Percentiles rank a stretch among this genome's conserved stretches.
Conservation (phyloP, 768 basidiomycete genomes). For the Pisolithus albus region DNA sequence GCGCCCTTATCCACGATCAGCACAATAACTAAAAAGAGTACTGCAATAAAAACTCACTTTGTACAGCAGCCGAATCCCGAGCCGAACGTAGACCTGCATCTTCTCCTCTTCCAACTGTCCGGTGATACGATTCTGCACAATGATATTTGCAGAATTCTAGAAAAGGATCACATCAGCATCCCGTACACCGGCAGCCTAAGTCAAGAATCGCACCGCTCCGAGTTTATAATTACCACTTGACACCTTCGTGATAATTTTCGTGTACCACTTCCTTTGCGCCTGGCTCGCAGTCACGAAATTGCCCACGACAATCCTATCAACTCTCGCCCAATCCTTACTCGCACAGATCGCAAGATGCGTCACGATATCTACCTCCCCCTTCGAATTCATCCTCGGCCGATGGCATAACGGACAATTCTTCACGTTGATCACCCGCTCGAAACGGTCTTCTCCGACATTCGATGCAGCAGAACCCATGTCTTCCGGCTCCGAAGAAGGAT, state of each 20-base stretch:
- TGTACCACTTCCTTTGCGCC: constrained; percentile 97
- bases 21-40: not conserved
- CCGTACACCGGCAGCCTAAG: not conserved
- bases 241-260: constrained; percentile 81
- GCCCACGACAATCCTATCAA: constrained; percentile 85
- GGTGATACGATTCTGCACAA: constrained; percentile 89
- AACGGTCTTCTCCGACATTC: constrained; percentile 27
- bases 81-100: constrained; percentile 90
- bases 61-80: constrained; percentile 91
- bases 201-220: constrained; percentile 62
- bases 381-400: constrained; percentile 73
- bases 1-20: constrained; percentile 48
- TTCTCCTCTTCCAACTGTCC: constrained; percentile 96
- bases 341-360: constrained; percentile 98
- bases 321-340: constrained; percentile 83
- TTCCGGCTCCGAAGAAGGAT: constrained; percentile 42
- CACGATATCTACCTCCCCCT: constrained; percentile 90
- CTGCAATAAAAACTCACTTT: constrained; percentile 39
- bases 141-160: constrained; percentile 95
- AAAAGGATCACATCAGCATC: not conserved
- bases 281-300: constrained; percentile 93
- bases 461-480: constrained; percentile 26
- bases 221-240: constrained; percentile 82
- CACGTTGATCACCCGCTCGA: constrained; percentile 91
- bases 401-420: constrained; percentile 93